Conservation (phyloP, 208 protist species). For the Novymonas esmeraldas region DNA sequence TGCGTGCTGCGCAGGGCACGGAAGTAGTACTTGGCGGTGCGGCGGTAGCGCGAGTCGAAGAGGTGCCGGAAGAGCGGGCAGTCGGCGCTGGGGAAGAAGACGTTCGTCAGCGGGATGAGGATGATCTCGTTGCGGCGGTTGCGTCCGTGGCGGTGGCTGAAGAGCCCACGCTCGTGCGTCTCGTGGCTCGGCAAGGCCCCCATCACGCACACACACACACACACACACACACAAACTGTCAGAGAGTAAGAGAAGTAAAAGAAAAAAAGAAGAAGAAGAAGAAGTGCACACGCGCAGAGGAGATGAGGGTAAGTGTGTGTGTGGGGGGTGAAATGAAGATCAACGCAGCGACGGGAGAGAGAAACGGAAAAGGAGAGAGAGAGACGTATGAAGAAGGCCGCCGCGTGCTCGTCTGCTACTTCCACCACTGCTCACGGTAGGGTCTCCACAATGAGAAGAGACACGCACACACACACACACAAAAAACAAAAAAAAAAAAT, state of each 20-base stretch:
- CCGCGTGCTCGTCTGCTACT: no score
- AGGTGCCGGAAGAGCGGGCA: conserved; percentile 68
- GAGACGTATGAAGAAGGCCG: no score
- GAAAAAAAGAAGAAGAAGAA: neutral
- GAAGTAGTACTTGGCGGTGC: conserved; percentile 86
- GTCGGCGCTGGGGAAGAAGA: conserved; percentile 65
- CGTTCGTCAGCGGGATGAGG: conserved; percentile 66
- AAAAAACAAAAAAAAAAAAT: no score
- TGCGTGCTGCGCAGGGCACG: conserved; percentile 48
- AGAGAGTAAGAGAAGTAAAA: no score
- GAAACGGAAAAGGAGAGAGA: no score
- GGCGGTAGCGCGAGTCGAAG: conserved; percentile 54
- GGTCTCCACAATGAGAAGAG: no score
- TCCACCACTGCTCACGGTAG: no score
- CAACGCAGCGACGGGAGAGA: neutral
- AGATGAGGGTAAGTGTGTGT: no score
- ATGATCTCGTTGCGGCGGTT: conserved; percentile 75
- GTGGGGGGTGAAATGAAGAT: no score
- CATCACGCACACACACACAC: conserved; percentile 32
- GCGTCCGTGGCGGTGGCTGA: conserved; percentile 77
- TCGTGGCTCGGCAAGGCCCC: conserved; percentile 77
- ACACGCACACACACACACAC: no score
- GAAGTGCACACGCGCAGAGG: neutral
- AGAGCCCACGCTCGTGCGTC: conserved; percentile 74
- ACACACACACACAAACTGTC: neutral